Conservation (phyloP, 2,329 filamentous ascomycete species). For the Pseudogymnoascus sp. region DNA sequence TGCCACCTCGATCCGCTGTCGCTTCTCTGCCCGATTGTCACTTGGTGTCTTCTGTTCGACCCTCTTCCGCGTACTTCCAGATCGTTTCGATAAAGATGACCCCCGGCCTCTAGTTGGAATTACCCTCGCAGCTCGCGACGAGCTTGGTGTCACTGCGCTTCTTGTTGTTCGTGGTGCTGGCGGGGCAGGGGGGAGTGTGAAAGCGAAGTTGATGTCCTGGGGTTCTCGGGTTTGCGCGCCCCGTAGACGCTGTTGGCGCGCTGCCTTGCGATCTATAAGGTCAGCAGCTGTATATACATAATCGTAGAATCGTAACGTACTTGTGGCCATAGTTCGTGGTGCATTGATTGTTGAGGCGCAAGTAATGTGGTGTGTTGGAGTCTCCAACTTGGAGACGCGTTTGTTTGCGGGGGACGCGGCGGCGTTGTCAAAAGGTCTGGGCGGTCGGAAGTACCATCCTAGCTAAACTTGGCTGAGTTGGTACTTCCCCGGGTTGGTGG, state of each 20-base stretch:
- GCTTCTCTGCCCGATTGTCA: slow-evolving; percentile 12
- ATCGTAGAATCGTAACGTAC: neutral
- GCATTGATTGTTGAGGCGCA: slow-evolving; percentile 2
- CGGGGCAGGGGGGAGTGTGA: slow-evolving; percentile 38
- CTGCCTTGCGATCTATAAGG: slow-evolving; percentile 45
- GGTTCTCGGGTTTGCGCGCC: slow-evolving; percentile 43
- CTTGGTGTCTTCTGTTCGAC: slow-evolving; percentile 5
- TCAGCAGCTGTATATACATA: neutral
- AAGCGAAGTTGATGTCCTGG: slow-evolving; percentile 52
- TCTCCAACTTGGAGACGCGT: neutral
- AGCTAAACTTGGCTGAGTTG: neutral
- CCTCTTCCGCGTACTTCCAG: neutral
- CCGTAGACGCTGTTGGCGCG: slow-evolving; percentile 55
- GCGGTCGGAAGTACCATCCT: neutral
- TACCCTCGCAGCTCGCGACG: slow-evolving; percentile 17
- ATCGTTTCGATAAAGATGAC: slow-evolving; percentile 15
- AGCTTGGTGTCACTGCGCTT: slow-evolving; percentile 6
- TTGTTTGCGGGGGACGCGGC: slow-evolving; percentile 7
- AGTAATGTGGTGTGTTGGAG: neutral
- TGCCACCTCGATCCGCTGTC: slow-evolving; percentile 20
- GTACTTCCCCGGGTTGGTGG: neutral
- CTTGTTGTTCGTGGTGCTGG: slow-evolving; percentile 12
- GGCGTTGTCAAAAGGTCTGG: neutral
- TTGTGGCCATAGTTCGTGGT: neutral
- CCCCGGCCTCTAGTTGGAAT: slow-evolving; percentile 20